Base-by-base conservation (phyloP, 2,329 filamentous ascomycete genomes). In the Aspergillus fumigatus region DNA sequence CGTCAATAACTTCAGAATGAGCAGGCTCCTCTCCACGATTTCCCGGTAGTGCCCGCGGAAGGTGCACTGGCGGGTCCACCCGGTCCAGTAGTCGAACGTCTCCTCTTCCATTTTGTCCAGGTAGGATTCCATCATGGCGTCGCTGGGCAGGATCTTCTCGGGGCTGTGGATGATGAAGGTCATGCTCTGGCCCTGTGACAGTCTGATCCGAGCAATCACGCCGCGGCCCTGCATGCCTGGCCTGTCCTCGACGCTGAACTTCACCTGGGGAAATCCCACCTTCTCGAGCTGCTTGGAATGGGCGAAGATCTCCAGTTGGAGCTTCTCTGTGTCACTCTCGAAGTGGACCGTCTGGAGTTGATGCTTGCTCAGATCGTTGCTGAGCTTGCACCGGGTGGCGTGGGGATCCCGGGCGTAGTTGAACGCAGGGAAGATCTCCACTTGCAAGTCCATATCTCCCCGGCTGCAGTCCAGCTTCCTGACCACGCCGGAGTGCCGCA, bases 1-100 rank as follows among this genome's bases (percentile, higher is more conserved):
- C 0, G 88, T 91, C 64, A 92, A 78, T 73, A 92, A 79, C 72
- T 92, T 92, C 48, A 92, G 73, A 53, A 90, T 84, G 77, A 92
- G 83, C 51, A 92, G 75, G 66, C 88, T 90, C 54, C 88, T 80
- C 26, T 80, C 79, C 5, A 92, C 86, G 2, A 88, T 84, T 70
- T 91, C 88, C 53, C 86, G 80, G 83, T 88, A 92, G 35, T 85
- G 82, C 4, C 88, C 88, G 57, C 83, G 84, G 70, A 90, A 92
- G 61, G 80, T 84, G 70, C 84, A 87, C 68, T 86, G 84, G 5
- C 81, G 80, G 53, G 90, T 88, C 84, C 88, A 92, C 63, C 85
- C 84, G 62, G 81, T 86, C 88, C 88, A 92, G 70, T 83, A 92
- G 8, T 77, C 79, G 65, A 88, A 86, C 0, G 88, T 92, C 59